These are phyloP conservation scores for Colletotrichum falcatum DNA, from an alignment of 2,329 filamentous ascomycete species.

Conservation along the genomic window DNA sequence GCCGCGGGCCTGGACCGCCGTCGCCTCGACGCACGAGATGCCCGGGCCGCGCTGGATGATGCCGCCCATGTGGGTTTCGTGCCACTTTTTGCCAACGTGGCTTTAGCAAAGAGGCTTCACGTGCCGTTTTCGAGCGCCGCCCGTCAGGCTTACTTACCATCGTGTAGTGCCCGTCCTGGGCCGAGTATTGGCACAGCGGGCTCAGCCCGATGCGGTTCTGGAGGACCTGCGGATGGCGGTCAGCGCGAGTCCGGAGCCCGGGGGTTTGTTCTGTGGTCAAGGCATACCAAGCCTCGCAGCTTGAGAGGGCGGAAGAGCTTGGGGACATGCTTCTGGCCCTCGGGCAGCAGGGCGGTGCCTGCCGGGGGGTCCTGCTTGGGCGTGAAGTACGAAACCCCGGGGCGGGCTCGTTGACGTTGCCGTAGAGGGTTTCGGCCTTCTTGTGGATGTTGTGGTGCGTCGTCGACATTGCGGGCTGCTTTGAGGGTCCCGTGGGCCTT, in stretches of 20 bases:
- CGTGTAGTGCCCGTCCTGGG: conserved; percentile 48
- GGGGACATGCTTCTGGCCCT: conserved; percentile 6
- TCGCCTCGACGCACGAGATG: conserved; percentile 75
- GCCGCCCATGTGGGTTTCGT: conserved; percentile 55
- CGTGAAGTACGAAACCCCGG: conserved; percentile 3
- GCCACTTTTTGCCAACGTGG: conserved; percentile 47
- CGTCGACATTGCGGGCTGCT: background rate
- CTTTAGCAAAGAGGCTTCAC: background rate
- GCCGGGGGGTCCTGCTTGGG: conserved; percentile 7
- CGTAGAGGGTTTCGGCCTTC: background rate
- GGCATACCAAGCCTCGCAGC: conserved; percentile 55
- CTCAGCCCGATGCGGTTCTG: conserved; percentile 58
- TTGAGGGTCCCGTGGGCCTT: background rate
- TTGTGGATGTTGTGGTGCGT: conserved; percentile 6
- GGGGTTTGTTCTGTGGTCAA: too few species aligned
- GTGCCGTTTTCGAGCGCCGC: background rate
- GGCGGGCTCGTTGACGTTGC: conserved; percentile 2
- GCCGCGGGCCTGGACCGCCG: conserved; percentile 73
- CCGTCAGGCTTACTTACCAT: background rate
- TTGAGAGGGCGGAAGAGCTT: conserved; percentile 57
- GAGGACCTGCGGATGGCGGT: background rate
- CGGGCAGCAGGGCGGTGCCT: conserved; percentile 1
- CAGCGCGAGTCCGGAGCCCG: background rate
- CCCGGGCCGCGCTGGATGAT: conserved; percentile 62
- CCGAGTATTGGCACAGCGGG: conserved; percentile 61